These are phyloP conservation scores for Zarea fungicola DNA, from an alignment of 2,329 filamentous ascomycete genomes.

Conservation along the genomic window DNA sequence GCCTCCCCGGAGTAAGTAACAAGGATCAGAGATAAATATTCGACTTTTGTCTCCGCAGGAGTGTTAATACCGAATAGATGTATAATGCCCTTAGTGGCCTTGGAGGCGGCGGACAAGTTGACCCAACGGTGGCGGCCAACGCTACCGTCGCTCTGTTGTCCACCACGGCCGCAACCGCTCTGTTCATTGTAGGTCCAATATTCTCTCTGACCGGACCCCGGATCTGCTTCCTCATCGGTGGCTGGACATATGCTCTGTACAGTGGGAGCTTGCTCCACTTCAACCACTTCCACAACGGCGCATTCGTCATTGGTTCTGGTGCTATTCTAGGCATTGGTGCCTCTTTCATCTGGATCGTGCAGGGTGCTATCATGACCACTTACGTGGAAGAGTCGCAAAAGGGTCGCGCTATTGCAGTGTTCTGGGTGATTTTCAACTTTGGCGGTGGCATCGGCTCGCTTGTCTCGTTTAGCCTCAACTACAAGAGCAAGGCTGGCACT, in stretches of 20 bases:
- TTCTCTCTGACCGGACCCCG: conserved; percentile 38
- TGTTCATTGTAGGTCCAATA: conserved; percentile 40
- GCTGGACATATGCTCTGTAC: conserved; percentile 42
- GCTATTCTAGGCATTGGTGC: conserved; percentile 41
- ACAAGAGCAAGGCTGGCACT: conserved; percentile 32
- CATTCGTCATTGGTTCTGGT: conserved; percentile 40
- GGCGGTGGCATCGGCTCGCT: conserved; percentile 39
- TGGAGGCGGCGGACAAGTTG: conserved; percentile 41
- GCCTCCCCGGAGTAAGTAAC: conserved; percentile 36
- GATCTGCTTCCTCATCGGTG: conserved; percentile 37
- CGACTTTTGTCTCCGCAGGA: neutral
- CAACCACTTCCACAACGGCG: conserved; percentile 34
- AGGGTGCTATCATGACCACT: conserved; percentile 44
- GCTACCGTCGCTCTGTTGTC: conserved; percentile 39
- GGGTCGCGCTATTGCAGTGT: conserved; percentile 36
- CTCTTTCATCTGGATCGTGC: conserved; percentile 41
- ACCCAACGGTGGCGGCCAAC: conserved; percentile 40
- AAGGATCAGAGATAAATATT: neutral
- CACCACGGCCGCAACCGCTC: conserved; percentile 36
- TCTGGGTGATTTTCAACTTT: conserved; percentile 43
- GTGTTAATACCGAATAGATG: conserved; percentile 28
- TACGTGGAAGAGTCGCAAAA: conserved; percentile 39
- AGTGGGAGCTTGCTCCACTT: conserved; percentile 39
- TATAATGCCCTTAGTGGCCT: conserved; percentile 42
- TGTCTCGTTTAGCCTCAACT: conserved; percentile 40